A percentile compares a stretch with the other conserved stretches of the same genome.
These are phyloP conservation scores for Fraxinus excelsior DNA, from an alignment of 257 asterid genomes.

Conservation along the genomic window DNA sequence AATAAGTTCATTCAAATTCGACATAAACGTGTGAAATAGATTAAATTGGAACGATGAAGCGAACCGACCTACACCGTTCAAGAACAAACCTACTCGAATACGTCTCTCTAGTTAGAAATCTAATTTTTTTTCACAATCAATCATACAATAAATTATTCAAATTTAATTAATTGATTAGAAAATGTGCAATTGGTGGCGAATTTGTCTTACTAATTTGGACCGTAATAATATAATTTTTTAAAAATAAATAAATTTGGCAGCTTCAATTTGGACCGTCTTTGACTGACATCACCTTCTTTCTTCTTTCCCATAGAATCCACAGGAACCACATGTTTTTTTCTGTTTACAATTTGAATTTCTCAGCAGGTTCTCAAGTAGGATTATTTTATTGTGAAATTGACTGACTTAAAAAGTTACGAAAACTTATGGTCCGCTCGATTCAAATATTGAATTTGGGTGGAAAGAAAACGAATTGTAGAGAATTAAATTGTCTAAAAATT, in stretches of 20 bases:
- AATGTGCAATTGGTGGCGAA: not conserved
- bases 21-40: too few species aligned
- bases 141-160: too few species aligned
- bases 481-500: too few species aligned
- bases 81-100: not conserved
- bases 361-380: too few species aligned
- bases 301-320: not conserved
- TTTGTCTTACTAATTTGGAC: not conserved
- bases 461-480: too few species aligned
- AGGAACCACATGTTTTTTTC: not conserved
- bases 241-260: too few species aligned
- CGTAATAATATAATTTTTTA: too few species aligned
- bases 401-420: not conserved
- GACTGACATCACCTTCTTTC: conserved; percentile 12
- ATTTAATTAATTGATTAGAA: not conserved
- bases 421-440: too few species aligned
- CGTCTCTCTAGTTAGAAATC: not conserved
- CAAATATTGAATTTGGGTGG: too few species aligned
- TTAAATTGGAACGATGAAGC: too few species aligned
- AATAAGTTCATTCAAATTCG: too few species aligned
- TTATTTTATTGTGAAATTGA: not conserved
- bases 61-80: too few species aligned
- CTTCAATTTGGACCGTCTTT: not conserved
- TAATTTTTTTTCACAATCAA: not conserved
- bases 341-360: not conserved